A percentile compares a stretch with the other conserved stretches of the same genome.
Conservation (phyloP, 805 yeast species). For the Phaffomyces antillensis region DNA sequence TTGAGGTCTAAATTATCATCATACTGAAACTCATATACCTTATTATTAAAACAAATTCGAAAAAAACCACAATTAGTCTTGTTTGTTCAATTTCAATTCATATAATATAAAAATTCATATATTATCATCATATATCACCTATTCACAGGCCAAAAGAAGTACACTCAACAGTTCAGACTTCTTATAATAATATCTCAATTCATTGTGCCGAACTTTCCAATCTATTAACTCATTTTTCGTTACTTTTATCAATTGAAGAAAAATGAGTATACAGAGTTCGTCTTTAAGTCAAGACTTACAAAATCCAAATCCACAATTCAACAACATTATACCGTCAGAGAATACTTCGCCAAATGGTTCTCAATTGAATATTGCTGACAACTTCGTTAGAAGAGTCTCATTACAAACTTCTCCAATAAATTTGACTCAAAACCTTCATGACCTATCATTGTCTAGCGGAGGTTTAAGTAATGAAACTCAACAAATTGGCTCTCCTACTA, state of each 20-base stretch:
- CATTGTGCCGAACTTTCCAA: too few relatives aligned
- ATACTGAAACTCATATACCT: too few relatives aligned
- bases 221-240: too few relatives aligned
- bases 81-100: too few relatives aligned
- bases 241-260: background rate
- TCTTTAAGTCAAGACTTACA: constrained; percentile 4
- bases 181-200: too few relatives aligned
- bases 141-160: too few relatives aligned
- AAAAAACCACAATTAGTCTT: too few relatives aligned
- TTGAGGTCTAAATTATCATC: background rate
- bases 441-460: constrained; percentile 10
- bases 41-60: too few relatives aligned
- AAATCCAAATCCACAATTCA: constrained; percentile 6
- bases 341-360: constrained; percentile 19
- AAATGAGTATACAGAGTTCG: constrained; percentile 6
- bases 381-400: constrained; percentile 15
- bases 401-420: constrained; percentile 20
- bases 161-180: too few relatives aligned
- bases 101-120: too few relatives aligned
- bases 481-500: constrained; percentile 3
- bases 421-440: constrained; percentile 14
- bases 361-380: constrained; percentile 10
- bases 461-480: constrained; percentile 1
- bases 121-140: too few relatives aligned
- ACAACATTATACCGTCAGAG: constrained; percentile 13